Evolutionary conservation across 1,284 basidiomycete species (phyloP).

Genomic region (Pterulicium gracile): DNA sequence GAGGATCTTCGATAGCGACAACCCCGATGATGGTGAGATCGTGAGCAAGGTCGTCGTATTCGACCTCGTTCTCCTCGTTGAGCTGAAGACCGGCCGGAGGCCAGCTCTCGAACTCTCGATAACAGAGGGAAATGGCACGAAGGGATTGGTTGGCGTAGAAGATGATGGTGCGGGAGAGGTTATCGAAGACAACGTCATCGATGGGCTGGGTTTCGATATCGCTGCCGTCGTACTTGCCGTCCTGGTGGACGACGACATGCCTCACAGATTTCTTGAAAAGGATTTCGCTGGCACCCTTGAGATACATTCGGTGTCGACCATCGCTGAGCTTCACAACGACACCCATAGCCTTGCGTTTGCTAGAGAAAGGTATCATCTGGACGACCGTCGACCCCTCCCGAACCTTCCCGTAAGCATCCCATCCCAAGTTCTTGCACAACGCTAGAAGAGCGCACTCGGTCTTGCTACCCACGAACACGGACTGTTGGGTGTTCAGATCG

Average conservation of each 20-base stretch:
- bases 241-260: conserved; percentile 59
- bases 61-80: conserved; percentile 47
- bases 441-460: conserved; percentile 91
- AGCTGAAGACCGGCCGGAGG: conserved; percentile 49
- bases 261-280: conserved; percentile 65
- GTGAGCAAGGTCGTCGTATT: conserved; percentile 59
- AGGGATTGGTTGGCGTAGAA: conserved; percentile 96
- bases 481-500: conserved; percentile 53
- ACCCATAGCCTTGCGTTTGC: conserved; percentile 94
- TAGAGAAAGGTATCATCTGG: conserved; percentile 93
- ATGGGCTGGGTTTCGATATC: conserved; percentile 51
- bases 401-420: conserved; percentile 66
- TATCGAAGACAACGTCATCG: conserved; percentile 56
- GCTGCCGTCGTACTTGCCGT: conserved; percentile 16
- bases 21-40: conserved; percentile 84
- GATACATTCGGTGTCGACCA: conserved; percentile 61
- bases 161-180: conserved; percentile 85
- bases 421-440: conserved; percentile 81
- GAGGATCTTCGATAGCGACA: conserved; percentile 92
- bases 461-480: conserved; percentile 86
- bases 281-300: conserved; percentile 95
- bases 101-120: conserved; percentile 82
- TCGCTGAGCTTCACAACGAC: conserved; percentile 64
- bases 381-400: conserved; percentile 63
- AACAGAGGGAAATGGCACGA: conserved; percentile 88